Evolutionary conservation across 129 eudicot genomes (phyloP), one percentile per base, ranked within the genome.

Genomic region (Logfia minima): DNA sequence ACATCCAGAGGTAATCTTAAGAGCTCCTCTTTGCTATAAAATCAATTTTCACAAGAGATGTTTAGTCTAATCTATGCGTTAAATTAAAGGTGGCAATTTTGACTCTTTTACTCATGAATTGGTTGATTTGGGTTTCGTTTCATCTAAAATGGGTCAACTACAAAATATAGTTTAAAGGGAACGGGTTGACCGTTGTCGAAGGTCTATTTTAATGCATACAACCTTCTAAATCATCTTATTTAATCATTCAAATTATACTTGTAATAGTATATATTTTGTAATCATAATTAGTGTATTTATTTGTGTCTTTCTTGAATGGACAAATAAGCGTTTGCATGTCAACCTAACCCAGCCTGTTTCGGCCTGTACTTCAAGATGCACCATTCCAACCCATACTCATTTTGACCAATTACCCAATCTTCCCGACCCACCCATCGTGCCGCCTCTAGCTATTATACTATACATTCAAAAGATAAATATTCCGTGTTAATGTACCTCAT

Each of bases 1-100:
- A 93, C 93, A 31, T 83, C 98, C 52, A 77, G 76, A 34, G 98
- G 98, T 82, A 93, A 83, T 69, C 96, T 86, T 72, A 89, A 61
- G 60, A 93, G 87, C 83, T 94, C 97, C 71, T 89, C 98, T 86
- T 86, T 89, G 82, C 98, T 94, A 65, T 45, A 67, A 59, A 19
- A 75, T 67, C 75, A 51, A 18, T 58, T 75, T 41, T 78, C 21
- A 66, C 18, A 18, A 41, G 28, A 35, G 2, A 19, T 41, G 29
- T 19, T 48, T 31, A n/a, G 65, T 53, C 52, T 56, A 63, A 35
- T 21, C 21, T 5, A 31, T 76, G 11, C 4, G 9, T 19, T 2
- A 58, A 6, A 7, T 19, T 58, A 58, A 22, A 58, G 23, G 63
- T 58, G 14, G 26, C 63, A 58, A 22, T 48, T 48, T 48, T 1